Percentiles rank a stretch among this genome's conserved stretches.
These are phyloP conservation scores for Coccomyxa sp. DNA, from an alignment of 139 green algal genomes.

Conservation along the genomic window DNA sequence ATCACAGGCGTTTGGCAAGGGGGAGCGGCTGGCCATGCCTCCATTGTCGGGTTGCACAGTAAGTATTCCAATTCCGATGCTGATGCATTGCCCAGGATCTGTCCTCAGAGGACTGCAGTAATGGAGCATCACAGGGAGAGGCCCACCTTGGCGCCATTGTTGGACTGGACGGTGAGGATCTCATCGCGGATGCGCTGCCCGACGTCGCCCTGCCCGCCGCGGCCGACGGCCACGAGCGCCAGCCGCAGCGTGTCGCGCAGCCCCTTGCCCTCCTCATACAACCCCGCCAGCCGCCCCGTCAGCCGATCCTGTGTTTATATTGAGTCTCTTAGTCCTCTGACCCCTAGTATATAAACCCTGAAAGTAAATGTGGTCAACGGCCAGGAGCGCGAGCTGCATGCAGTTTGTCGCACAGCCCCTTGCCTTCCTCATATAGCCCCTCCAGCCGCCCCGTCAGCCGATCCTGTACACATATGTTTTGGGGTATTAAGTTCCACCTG, in stretches of 20 bases:
- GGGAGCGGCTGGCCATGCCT: no score
- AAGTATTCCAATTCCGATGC: no score
- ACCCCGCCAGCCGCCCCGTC: constrained; percentile 11
- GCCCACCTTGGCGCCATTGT: constrained; percentile 54
- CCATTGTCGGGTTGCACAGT: no score
- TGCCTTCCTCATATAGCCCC: not conserved
- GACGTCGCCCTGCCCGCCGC: constrained; percentile 54
- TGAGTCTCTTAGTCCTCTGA: no score
- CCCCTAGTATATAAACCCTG: no score
- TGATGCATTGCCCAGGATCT: no score
- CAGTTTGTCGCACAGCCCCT: constrained; percentile 22
- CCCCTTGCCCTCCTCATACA: constrained; percentile 5
- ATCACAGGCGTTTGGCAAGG: no score
- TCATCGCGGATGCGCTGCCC: constrained; percentile 73
- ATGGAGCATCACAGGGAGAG: no score
- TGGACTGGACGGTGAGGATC: constrained; percentile 60
- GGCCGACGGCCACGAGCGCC: constrained; percentile 47
- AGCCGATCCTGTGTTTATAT: constrained; percentile 20
- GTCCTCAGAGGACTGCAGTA: no score
- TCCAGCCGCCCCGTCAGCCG: constrained; percentile 18
- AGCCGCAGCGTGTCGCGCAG: constrained; percentile 31
- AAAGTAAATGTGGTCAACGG: constrained; percentile 54
- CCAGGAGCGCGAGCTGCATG: constrained; percentile 34
- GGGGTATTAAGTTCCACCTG: no score
- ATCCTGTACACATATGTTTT: constrained; percentile 18